Conservation (phyloP, 768 basidiomycete species). For the Russula lepida region DNA sequence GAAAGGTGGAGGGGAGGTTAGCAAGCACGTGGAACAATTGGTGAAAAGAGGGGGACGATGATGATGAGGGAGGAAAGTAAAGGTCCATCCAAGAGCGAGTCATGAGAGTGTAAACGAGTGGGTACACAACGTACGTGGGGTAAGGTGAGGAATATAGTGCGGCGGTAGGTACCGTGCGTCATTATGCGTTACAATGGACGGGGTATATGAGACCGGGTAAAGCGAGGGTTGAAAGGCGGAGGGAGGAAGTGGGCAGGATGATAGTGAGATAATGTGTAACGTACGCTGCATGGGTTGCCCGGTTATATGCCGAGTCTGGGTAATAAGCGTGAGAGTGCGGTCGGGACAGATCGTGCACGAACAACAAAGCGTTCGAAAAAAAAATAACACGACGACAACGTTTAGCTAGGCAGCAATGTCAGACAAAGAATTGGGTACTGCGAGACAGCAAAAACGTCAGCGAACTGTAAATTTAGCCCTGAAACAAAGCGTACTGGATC, state of each 20-base stretch:
- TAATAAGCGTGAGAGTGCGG: constrained; percentile 13
- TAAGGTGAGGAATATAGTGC: constrained; percentile 13
- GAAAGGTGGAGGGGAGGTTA: constrained; percentile 8
- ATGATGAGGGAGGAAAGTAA: constrained; percentile 8
- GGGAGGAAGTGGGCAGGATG: background rate
- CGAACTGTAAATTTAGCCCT: background rate
- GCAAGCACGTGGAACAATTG: constrained; percentile 16
- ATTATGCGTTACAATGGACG: constrained; percentile 23
- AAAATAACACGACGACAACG: constrained; percentile 19
- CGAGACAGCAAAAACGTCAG: constrained; percentile 13
- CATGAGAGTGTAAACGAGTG: constrained; percentile 22
- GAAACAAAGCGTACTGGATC: constrained; percentile 55
- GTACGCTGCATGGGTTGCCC: constrained; percentile 9
- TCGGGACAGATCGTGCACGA: constrained; percentile 18
- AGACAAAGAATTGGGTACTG: constrained; percentile 88
- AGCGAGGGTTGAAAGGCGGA: constrained; percentile 4
- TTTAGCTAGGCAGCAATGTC: constrained; percentile 29
- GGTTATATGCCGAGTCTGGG: constrained; percentile 9
- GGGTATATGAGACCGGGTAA: constrained; percentile 21
- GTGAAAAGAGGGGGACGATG: constrained; percentile 5
- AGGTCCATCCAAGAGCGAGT: constrained; percentile 22
- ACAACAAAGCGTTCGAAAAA: constrained; percentile 2
- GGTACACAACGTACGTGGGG: constrained; percentile 22
- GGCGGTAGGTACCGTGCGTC: constrained; percentile 18
- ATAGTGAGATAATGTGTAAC: constrained; percentile 14